Percentiles rank a stretch among this genome's conserved stretches.
Conservation (phyloP, 768 basidiomycete genomes). For the Peribolospora kevripleyi region DNA sequence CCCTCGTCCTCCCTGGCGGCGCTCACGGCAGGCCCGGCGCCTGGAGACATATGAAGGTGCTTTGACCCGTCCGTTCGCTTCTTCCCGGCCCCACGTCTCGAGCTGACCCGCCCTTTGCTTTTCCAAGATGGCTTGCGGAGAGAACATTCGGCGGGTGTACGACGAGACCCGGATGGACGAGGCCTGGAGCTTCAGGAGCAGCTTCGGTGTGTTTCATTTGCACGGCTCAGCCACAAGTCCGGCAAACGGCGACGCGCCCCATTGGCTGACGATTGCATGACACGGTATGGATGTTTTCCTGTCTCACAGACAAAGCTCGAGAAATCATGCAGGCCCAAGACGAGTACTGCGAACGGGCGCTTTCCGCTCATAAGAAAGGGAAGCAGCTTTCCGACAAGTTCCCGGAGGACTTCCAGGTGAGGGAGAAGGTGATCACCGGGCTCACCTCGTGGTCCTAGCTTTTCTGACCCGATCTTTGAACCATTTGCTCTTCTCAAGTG, state of each 20-base stretch:
- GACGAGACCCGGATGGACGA: constrained; percentile 44
- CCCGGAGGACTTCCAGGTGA: constrained; percentile 35
- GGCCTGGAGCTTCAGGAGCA: constrained; percentile 41
- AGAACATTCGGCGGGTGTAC: constrained; percentile 19
- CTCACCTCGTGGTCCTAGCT: constrained; percentile 1
- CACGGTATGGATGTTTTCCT: constrained; percentile 5
- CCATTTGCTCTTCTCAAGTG: neutral
- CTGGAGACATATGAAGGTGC: constrained; percentile 60
- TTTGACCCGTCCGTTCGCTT: neutral
- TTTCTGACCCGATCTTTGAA: neutral
- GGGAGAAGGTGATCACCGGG: constrained; percentile 16
- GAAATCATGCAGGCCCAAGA: constrained; percentile 45
- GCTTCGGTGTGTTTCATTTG: neutral
- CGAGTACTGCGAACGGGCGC: constrained; percentile 32
- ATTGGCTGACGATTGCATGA: constrained; percentile 6
- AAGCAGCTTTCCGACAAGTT: constrained; percentile 30
- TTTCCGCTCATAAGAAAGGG: constrained; percentile 25
- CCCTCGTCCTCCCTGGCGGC: constrained; percentile 23
- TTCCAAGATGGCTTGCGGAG: constrained; percentile 28
- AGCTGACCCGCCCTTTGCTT: neutral
- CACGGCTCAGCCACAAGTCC: neutral
- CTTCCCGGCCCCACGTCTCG: neutral
- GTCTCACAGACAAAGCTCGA: constrained; percentile 38
- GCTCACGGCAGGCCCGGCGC: constrained; percentile 28
- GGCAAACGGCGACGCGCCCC: neutral